Conservation (phyloP, 164 flowering plant genomes). For the Magnolia kwangsiensis region DNA sequence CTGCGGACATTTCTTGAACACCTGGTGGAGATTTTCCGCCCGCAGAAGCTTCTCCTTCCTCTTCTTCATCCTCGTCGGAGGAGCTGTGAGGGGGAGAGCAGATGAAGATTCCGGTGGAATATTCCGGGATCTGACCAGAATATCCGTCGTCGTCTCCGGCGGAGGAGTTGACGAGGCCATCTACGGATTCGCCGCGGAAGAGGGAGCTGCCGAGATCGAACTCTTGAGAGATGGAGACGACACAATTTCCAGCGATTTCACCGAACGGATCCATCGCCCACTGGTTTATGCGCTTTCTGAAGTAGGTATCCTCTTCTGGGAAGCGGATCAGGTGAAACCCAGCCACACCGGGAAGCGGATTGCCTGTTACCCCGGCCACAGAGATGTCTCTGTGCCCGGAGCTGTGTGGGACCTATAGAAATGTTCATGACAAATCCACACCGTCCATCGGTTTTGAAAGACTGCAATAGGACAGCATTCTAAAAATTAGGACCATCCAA, state of each 20-base stretch:
- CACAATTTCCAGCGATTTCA: background rate
- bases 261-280: background rate
- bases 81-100: background rate
- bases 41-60: background rate
- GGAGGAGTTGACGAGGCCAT: background rate
- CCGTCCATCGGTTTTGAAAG: too few relatives aligned
- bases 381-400: too few relatives aligned
- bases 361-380: too few relatives aligned
- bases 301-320: too few relatives aligned
- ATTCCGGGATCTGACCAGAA: background rate
- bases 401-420: too few relatives aligned
- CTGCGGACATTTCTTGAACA: background rate
- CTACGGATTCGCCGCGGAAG: background rate
- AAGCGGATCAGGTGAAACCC: too few relatives aligned
- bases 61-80: background rate
- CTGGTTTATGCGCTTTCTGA: background rate
- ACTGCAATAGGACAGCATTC: too few relatives aligned
- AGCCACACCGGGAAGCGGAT: too few relatives aligned
- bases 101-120: background rate
- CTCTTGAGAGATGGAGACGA: background rate
- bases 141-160: background rate
- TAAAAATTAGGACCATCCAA: too few relatives aligned
- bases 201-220: background rate
- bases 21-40: background rate
- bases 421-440: too few relatives aligned